Evolutionary conservation across 2,329 filamentous ascomycete species (phyloP).

Genomic region (Fusarium lateritium): DNA sequence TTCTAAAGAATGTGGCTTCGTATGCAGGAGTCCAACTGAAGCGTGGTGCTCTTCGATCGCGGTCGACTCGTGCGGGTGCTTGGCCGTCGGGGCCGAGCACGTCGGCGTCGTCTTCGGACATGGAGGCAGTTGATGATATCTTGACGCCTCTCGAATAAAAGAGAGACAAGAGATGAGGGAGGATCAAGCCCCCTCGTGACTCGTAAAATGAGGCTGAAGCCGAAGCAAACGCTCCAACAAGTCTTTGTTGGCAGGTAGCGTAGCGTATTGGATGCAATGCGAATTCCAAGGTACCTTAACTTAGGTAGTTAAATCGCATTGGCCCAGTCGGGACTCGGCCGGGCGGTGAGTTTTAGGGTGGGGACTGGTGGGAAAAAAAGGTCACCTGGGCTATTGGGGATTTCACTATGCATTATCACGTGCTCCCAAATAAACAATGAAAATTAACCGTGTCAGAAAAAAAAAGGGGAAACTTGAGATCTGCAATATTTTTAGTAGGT

Average conservation of each 20-base stretch:
- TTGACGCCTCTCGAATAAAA: not conserved
- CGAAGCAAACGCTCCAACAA: slow-evolving; percentile 41
- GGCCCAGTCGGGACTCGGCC: slow-evolving; percentile 46
- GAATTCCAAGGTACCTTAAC: slow-evolving; percentile 14
- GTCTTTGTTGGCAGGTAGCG: slow-evolving; percentile 14
- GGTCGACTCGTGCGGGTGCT: slow-evolving; percentile 54
- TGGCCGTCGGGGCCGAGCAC: slow-evolving; percentile 56
- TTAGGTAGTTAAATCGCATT: slow-evolving; percentile 7
- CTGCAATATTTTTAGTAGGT: not conserved
- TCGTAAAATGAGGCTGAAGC: slow-evolving; percentile 31
- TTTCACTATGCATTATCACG: slow-evolving; percentile 46
- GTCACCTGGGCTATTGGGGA: slow-evolving; percentile 48
- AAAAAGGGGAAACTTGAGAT: not conserved
- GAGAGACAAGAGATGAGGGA: not conserved
- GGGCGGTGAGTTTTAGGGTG: slow-evolving; percentile 47
- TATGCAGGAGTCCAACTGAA: slow-evolving; percentile 73
- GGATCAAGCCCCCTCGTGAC: slow-evolving; percentile 26
- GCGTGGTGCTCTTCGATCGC: slow-evolving; percentile 63
- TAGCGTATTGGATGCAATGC: not conserved
- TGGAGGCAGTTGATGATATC: slow-evolving; percentile 25
- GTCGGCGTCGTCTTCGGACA: slow-evolving; percentile 59
- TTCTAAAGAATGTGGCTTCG: slow-evolving; percentile 73
- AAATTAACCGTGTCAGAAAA: slow-evolving; percentile 49
- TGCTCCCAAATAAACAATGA: slow-evolving; percentile 37
- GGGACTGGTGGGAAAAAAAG: slow-evolving; percentile 35